Evolutionary conservation across 2,329 filamentous ascomycete genomes (phyloP).

Genomic region (Fusarium sp.): DNA sequence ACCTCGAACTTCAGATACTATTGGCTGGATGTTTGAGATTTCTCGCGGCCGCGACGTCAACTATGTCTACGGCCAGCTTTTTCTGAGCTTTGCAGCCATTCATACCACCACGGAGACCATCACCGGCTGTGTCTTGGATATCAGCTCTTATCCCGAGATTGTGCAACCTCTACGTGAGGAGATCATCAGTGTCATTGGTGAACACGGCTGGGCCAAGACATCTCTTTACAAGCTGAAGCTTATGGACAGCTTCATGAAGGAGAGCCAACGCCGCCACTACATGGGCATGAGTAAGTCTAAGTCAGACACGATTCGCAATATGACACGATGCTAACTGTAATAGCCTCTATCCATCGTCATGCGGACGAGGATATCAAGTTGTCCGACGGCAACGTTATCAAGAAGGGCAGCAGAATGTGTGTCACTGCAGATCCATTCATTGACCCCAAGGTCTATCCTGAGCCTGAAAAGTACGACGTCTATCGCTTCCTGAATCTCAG

Average conservation of each 20-base stretch:
- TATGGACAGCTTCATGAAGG: background rate
- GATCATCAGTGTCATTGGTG: background rate
- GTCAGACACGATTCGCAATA: too few species aligned
- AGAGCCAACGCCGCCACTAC: background rate
- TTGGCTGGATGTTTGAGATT: conserved; percentile 58
- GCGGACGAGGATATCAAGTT: background rate
- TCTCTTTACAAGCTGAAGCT: background rate
- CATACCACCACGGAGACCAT: background rate
- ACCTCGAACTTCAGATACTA: conserved; percentile 49
- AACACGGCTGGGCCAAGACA: background rate
- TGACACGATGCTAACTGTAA: background rate
- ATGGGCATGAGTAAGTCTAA: background rate
- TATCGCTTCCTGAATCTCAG: background rate
- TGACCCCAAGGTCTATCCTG: background rate
- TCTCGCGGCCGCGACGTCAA: conserved; percentile 37
- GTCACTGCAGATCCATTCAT: background rate
- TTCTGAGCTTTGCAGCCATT: background rate
- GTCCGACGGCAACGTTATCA: background rate
- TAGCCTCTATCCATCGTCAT: background rate
- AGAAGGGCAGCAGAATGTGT: background rate
- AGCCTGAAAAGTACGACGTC: background rate
- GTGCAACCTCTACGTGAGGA: background rate
- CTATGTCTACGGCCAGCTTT: conserved; percentile 67
- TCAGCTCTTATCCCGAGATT: background rate
- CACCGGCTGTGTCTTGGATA: background rate